Percentiles rank a stretch among this genome's conserved stretches.
These are phyloP conservation scores for Discostella pseudostelligera DNA, from an alignment of 108 stramenopile genomes.

Conservation along the genomic window DNA sequence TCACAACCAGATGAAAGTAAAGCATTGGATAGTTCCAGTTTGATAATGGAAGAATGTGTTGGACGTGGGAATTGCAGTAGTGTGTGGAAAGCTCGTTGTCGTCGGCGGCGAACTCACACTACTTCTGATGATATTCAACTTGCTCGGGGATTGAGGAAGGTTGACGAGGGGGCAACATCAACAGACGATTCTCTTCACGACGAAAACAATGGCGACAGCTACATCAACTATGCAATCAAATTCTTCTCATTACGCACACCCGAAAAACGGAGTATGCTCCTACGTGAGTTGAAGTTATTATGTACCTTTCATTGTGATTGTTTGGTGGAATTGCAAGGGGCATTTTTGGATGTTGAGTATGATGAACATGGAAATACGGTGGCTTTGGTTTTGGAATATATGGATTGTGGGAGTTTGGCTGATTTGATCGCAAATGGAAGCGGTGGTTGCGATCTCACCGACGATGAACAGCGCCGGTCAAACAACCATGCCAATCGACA, in stretches of 20 bases:
- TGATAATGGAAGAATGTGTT: too few relatives aligned
- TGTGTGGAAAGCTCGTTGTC: too few relatives aligned
- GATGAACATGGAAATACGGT: constrained; percentile 3
- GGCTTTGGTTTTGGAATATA: constrained; percentile 71
- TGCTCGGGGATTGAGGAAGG: too few relatives aligned
- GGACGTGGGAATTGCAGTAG: too few relatives aligned
- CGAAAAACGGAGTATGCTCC: constrained; percentile 55
- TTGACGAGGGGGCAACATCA: background rate
- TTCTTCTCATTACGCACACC: constrained; percentile 29
- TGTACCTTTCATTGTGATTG: constrained; percentile 56
- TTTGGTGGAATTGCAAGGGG: constrained; percentile 71
- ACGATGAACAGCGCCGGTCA: too few relatives aligned
- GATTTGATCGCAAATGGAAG: constrained; percentile 22
- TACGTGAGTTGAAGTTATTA: constrained; percentile 65
- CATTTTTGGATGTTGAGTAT: constrained; percentile 57
- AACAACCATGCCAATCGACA: constrained; percentile 8
- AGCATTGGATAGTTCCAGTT: background rate
- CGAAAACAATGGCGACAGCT: constrained; percentile 26
- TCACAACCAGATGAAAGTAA: background rate
- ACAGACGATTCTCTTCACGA: background rate
- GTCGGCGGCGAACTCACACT: too few relatives aligned
- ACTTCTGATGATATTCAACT: too few relatives aligned
- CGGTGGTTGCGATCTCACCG: constrained; percentile 18
- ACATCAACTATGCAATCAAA: constrained; percentile 53
- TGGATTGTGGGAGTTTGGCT: constrained; percentile 75